Evolutionary conservation across 2,329 filamentous ascomycete species (phyloP).

Genomic region (Fusarium duplospermum): DNA sequence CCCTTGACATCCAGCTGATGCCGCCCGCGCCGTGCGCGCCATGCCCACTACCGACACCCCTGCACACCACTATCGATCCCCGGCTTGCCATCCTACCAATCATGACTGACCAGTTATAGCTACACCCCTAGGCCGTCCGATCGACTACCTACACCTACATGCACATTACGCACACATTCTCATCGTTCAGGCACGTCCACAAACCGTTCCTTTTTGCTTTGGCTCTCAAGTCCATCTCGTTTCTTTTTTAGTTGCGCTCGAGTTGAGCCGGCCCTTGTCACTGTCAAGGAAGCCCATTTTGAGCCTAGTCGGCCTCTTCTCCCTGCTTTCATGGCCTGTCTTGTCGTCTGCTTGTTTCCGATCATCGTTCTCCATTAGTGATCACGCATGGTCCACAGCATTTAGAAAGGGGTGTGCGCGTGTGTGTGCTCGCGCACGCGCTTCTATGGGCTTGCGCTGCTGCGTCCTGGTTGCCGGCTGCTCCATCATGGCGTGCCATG

Average conservation of each 20-base stretch:
- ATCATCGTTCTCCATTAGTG: conserved; percentile 13
- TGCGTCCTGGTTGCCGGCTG: conserved; percentile 27
- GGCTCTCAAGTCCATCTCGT: conserved; percentile 9
- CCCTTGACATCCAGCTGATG: conserved; percentile 43
- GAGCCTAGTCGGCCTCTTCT: conserved; percentile 17
- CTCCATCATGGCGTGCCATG: conserved; percentile 19
- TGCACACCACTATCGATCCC: conserved; percentile 43
- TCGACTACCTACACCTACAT: conserved; percentile 40
- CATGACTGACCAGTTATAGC: conserved; percentile 35
- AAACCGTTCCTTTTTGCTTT: conserved; percentile 35
- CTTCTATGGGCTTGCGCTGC: conserved; percentile 9
- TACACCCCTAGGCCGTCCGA: conserved; percentile 34
- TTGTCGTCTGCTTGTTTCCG: conserved; percentile 19
- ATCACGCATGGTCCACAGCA: conserved; percentile 16
- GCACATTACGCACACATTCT: conserved; percentile 40
- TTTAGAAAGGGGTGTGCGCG: conserved; percentile 28
- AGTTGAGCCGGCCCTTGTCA: conserved; percentile 12
- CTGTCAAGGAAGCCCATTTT: conserved; percentile 7
- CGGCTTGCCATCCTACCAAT: conserved; percentile 33
- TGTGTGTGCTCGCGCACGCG: conserved; percentile 5
- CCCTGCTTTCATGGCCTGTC: conserved; percentile 16
- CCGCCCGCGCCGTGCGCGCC: conserved; percentile 32
- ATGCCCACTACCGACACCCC: conserved; percentile 44
- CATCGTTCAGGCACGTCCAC: conserved; percentile 39
- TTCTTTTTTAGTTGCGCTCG: conserved; percentile 24